phyloP scores from a whole-genome alignment of 495 filamentous ascomycete genomes.

The Pyrenula aspistea region DNA sequence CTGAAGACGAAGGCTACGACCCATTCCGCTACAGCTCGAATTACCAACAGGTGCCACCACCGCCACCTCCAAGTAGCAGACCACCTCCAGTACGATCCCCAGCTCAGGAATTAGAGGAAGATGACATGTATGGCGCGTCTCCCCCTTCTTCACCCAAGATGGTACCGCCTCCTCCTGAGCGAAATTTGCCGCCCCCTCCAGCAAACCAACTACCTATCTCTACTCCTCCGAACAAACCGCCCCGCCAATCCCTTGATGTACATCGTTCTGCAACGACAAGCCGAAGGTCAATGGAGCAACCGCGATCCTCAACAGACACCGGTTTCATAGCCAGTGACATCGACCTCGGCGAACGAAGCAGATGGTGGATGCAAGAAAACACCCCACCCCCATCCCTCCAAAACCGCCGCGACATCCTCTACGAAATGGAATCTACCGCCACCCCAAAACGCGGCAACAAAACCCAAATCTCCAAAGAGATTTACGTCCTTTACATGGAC shows the following conservation, averaged over 20 bases:
- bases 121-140: conserved; percentile 41
- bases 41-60: conserved; percentile 1
- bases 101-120: conserved; percentile 23
- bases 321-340: conserved; percentile 79
- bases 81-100: conserved; percentile 5
- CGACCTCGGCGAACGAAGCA: conserved; percentile 56
- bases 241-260: conserved; percentile 61
- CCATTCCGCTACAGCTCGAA: conserved; percentile 49
- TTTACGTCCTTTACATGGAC: conserved; percentile 82
- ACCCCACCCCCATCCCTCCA: conserved; percentile 71
- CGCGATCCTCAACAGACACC: conserved; percentile 54
- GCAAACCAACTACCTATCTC: conserved; percentile 24
- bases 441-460: conserved; percentile 56
- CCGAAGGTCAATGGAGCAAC: conserved; percentile 63
- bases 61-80: conserved; percentile 2
- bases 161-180: conserved; percentile 11
- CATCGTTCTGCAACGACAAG: conserved; percentile 32
- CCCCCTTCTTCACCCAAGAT: conserved; percentile 14
- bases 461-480: conserved; percentile 58
- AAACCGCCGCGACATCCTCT: conserved; percentile 70
- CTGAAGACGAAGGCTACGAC: conserved; percentile 60
- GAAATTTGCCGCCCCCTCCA: conserved; percentile 16
- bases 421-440: conserved; percentile 68
- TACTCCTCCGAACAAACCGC: conserved; percentile 30
- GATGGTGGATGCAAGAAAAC: conserved; percentile 73